A percentile compares a stretch with the other conserved stretches of the same genome.
phyloP scores from a whole-genome alignment of 225 moss, liverwort and hornwort species.

The Rhytidiadelphus loreus region DNA sequence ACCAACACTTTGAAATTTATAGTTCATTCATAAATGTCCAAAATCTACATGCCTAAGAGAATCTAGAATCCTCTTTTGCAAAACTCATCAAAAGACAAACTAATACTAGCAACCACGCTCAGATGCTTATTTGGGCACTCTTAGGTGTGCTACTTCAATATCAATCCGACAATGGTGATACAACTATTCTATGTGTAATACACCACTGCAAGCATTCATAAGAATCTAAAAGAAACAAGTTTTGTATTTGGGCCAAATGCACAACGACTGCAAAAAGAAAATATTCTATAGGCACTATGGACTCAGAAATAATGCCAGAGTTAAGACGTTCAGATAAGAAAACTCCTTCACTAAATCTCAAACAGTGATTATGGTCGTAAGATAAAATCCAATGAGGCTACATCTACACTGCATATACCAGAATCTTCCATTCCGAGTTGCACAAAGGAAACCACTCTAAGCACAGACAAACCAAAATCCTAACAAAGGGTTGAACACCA shows the following conservation, averaged over 20 bases:
- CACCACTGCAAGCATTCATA: neutral
- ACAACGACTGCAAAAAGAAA: too few relatives aligned
- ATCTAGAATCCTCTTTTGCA: accelerated
- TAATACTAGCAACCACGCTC: neutral
- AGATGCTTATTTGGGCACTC: neutral
- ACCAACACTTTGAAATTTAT: neutral
- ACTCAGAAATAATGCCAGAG: neutral
- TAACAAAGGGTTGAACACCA: neutral
- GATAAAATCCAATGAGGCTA: neutral
- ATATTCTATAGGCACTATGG: too few relatives aligned
- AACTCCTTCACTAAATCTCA: neutral
- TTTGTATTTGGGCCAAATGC: too few relatives aligned
- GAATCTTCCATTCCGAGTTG: neutral
- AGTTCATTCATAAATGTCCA: too few relatives aligned
- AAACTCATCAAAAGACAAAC: neutral
- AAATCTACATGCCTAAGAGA: neutral
- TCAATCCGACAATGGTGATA: neutral
- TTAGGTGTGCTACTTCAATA: neutral
- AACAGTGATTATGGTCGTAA: neutral
- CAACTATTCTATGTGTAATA: neutral
- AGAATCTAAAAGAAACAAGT: neutral
- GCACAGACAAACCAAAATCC: neutral
- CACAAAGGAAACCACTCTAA: neutral
- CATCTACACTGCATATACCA: neutral
- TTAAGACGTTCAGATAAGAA: neutral